Percentiles rank a stretch among this genome's conserved stretches.
These are phyloP conservation scores for Scheffersomyces lignosus DNA, from an alignment of 805 yeast genomes.

Conservation along the genomic window DNA sequence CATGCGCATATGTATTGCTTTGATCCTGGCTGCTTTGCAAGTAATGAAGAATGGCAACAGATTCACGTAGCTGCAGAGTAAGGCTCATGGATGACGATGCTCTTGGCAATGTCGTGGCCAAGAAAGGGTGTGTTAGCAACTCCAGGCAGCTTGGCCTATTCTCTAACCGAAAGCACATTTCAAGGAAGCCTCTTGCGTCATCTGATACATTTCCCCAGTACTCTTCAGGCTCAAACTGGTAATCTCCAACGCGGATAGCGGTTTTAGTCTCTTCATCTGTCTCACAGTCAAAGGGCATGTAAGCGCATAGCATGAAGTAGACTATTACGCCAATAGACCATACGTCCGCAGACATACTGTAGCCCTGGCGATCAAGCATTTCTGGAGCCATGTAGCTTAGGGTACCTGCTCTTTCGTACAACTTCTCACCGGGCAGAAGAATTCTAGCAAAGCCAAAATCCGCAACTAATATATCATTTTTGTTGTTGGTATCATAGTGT, in stretches of 20 bases:
- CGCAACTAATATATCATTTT: constrained; percentile 46
- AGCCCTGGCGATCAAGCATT: constrained; percentile 52
- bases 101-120: constrained; percentile 4
- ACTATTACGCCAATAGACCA: constrained; percentile 79
- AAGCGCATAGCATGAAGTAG: constrained; percentile 70
- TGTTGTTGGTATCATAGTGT: constrained; percentile 28
- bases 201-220: constrained; percentile 53
- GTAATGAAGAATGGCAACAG: not conserved
- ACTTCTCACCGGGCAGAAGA: constrained; percentile 25
- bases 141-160: constrained; percentile 48
- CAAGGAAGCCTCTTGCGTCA: constrained; percentile 60
- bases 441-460: constrained; percentile 67
- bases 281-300: constrained; percentile 77
- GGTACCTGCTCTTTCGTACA: constrained; percentile 62
- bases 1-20: no score
- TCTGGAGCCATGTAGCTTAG: constrained; percentile 79
- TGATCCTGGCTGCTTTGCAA: no score
- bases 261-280: constrained; percentile 64
- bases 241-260: constrained; percentile 61
- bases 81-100: not conserved
- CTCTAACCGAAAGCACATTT: constrained; percentile 47
- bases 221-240: constrained; percentile 58
- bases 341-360: constrained; percentile 61
- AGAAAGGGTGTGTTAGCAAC: constrained; percentile 47
- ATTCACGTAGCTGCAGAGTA: not conserved